phyloP scores from a whole-genome alignment of 768 basidiomycete species.

The Suillus discolor region DNA sequence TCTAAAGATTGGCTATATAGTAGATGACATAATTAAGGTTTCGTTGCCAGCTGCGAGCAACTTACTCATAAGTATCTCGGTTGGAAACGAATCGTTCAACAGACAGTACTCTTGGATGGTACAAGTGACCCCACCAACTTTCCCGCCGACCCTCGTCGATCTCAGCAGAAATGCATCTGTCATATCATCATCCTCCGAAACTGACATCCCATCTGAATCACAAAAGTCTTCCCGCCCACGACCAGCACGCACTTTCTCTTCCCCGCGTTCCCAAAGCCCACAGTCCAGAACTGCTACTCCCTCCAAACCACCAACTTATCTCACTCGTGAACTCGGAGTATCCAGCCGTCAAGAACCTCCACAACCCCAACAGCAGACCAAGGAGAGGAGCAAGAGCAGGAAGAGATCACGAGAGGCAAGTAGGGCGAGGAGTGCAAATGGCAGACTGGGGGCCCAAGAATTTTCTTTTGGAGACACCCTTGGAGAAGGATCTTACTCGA shows the following conservation, averaged over 20 bases:
- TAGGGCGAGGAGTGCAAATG: slow-evolving; percentile 49
- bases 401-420: slow-evolving; percentile 36
- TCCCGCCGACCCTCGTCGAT: slow-evolving; percentile 53
- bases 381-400: slow-evolving; percentile 43
- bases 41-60: too few species aligned
- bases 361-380: slow-evolving; percentile 17
- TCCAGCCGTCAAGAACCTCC: slow-evolving; percentile 17
- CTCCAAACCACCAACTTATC: slow-evolving; percentile 53
- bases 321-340: slow-evolving; percentile 59
- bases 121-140: slow-evolving; percentile 16
- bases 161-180: slow-evolving; percentile 78
- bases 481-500: slow-evolving; percentile 84
- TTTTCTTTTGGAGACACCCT: slow-evolving; percentile 75
- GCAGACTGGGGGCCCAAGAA: slow-evolving; percentile 54
- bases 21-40: too few species aligned
- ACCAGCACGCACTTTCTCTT: slow-evolving; percentile 63
- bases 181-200: slow-evolving; percentile 67
- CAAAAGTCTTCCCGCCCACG: slow-evolving; percentile 50
- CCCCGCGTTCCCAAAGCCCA: slow-evolving; percentile 61
- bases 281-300: slow-evolving; percentile 40
- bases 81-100: neutral
- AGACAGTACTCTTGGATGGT: slow-evolving; percentile 1
- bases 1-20: too few species aligned
- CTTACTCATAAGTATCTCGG: too few species aligned
- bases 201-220: slow-evolving; percentile 43